Base-by-base conservation (phyloP, 2,329 filamentous ascomycete species). In the Bipolaris oryzae region DNA sequence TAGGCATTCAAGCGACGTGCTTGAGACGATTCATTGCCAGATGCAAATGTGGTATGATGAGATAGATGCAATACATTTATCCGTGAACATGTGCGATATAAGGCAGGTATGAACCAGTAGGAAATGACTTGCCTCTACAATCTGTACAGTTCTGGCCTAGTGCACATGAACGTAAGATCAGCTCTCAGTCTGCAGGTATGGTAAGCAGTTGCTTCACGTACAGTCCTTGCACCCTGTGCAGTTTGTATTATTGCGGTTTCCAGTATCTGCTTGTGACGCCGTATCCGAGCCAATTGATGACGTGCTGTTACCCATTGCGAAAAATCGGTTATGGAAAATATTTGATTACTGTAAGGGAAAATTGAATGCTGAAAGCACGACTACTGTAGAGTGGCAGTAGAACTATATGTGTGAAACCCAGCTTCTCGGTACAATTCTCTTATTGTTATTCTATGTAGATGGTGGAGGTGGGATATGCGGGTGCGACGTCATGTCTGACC, bases 181-280 rank as follows among this genome's bases (percentile, higher is more conserved):
- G 53, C 23, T 7, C 15, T 41, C 11, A 1, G 4, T 42, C 38
- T 5, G 3, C 3, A 2, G 18, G 4, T 7, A 34, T 20, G 3
- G n/a, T 11, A 3, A 9, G 15, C 39, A 11, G 5, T 35, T 15
- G 9, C 7, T 33, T 16, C 13, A 21, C 53, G 9, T 47, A 56
- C 53, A 56, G 18, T 56, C n/a, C 25, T 47, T 41, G 23, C 53
- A 56, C 11, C 48, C 53, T 10, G 48, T 56, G 31, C 53, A 56
- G 31, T 53, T 37, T 6, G 42, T 42, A 10, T 56, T 56, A 31
- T 56, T 56, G 10, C 42, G 48, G 23, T 56, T 56, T 31, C 53
- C 53, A 3, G 46, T 23, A 15, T 38, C 28, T 11, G 10, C 15
- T 10, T 7, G 28, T 11, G n/a, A 10, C 10, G 21, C 13, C 11